A percentile compares a stretch with the other conserved stretches of the same genome.
phyloP scores from a whole-genome alignment of 23 red algal species.

The Rhodosorus marinus region DNA sequence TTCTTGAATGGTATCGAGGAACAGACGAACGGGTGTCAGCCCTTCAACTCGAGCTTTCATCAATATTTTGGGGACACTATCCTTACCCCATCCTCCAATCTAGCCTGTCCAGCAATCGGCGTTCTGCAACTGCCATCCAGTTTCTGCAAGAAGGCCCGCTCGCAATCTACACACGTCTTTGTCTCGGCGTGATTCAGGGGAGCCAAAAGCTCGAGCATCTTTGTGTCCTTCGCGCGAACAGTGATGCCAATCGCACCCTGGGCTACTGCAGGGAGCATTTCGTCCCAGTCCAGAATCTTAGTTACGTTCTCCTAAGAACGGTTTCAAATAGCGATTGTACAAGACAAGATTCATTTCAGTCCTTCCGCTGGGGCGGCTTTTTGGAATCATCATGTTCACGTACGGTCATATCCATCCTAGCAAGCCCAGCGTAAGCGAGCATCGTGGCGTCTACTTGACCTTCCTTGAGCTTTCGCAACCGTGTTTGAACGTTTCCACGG shows the following conservation, averaged over 20 bases:
- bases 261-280: conserved; percentile 96
- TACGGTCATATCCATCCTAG: conserved; percentile 73
- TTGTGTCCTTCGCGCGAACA: conserved; percentile 27
- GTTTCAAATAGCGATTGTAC: no score
- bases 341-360: no score
- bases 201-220: conserved; percentile 36
- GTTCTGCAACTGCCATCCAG: conserved; percentile 91
- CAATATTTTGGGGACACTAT: no score
- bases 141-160: conserved; percentile 65
- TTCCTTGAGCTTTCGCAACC: conserved; percentile 68
- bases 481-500: conserved; percentile 94
- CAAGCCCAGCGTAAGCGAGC: conserved; percentile 79
- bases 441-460: conserved; percentile 88
- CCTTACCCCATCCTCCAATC: conserved; percentile 33
- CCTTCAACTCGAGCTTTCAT: no score
- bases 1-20: no score
- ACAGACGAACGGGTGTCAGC: no score
- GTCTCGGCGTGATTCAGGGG: conserved; percentile 52
- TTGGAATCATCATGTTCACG: no score
- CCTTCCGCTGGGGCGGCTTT: no score
- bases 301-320: conserved; percentile 53
- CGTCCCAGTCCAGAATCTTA: conserved; percentile 49
- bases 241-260: conserved; percentile 99
- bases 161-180: conserved; percentile 68
- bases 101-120: conserved; percentile 91